Evolutionary conservation across 768 basidiomycete genomes (phyloP).

Genomic region (Lactifluus subvellereus): DNA sequence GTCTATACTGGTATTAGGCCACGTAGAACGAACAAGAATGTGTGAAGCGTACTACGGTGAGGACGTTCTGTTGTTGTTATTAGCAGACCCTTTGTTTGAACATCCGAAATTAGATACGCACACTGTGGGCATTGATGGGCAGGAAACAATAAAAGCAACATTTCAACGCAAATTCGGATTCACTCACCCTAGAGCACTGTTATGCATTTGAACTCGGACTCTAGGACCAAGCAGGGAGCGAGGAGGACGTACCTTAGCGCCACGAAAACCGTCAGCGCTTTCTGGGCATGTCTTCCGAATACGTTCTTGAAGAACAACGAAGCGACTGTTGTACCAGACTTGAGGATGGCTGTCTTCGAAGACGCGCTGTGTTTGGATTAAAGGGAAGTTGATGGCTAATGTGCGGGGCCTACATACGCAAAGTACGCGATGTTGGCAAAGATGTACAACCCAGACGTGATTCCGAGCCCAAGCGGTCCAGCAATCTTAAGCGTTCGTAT

Average conservation of each 20-base stretch:
- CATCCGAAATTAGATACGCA: background rate
- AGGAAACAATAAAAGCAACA: background rate
- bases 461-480: slow-evolving; percentile 50
- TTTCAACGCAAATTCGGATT: background rate
- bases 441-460: slow-evolving; percentile 48
- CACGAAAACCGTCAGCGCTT: slow-evolving; percentile 49
- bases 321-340: slow-evolving; percentile 51
- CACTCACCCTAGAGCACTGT: slow-evolving; percentile 35
- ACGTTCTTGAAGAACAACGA: slow-evolving; percentile 55
- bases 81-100: background rate
- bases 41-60: slow-evolving; percentile 1
- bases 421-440: slow-evolving; percentile 57
- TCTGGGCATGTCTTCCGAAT: slow-evolving; percentile 47
- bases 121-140: background rate
- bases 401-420: slow-evolving; percentile 31
- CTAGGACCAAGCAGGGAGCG: background rate
- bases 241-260: slow-evolving; percentile 42
- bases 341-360: slow-evolving; percentile 43
- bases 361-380: slow-evolving; percentile 32
- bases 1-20: slow-evolving; percentile 33
- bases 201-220: background rate
- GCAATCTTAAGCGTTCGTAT: slow-evolving; percentile 58
- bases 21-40: background rate
- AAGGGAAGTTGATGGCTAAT: background rate
- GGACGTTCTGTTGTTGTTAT: slow-evolving; percentile 9